A percentile compares a stretch with the other conserved stretches of the same genome.
phyloP scores from a whole-genome alignment of 2,329 filamentous ascomycete species.

The Colletotrichum sp. region DNA sequence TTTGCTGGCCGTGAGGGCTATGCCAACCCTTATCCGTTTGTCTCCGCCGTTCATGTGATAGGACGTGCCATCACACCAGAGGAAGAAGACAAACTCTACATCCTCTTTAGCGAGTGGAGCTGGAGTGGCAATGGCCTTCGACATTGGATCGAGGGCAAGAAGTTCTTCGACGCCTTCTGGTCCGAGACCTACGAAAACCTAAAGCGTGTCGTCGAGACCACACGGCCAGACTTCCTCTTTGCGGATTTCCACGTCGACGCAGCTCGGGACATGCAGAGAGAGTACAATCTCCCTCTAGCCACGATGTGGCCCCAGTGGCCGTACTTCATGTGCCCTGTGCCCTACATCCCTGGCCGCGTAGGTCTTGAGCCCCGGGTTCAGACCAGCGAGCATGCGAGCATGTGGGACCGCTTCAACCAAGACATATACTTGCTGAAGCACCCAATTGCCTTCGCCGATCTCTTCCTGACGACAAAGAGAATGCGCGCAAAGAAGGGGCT shows the following conservation, averaged over 20 bases:
- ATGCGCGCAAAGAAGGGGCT: constrained; percentile 35
- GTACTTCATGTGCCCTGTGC: constrained; percentile 36
- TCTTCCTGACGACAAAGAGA: constrained; percentile 21
- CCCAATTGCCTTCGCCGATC: neutral
- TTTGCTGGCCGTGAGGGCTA: neutral
- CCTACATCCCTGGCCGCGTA: constrained; percentile 45
- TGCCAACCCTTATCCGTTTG: neutral
- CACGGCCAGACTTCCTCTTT: constrained; percentile 40
- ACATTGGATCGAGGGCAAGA: constrained; percentile 16
- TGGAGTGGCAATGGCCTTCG: constrained; percentile 32
- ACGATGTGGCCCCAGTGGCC: constrained; percentile 47
- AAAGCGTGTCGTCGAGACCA: constrained; percentile 22
- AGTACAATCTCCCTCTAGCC: constrained; percentile 42
- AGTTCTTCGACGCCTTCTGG: constrained; percentile 41
- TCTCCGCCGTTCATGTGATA: neutral
- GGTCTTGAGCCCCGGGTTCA: constrained; percentile 41
- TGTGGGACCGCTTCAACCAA: constrained; percentile 36
- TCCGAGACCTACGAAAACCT: constrained; percentile 30
- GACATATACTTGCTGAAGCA: neutral
- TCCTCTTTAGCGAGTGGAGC: neutral
- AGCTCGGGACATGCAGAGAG: constrained; percentile 39
- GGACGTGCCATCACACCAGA: neutral
- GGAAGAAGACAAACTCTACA: neutral
- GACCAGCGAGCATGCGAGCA: constrained; percentile 41
- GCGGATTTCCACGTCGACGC: constrained; percentile 48